Conservation (phyloP, 2,329 filamentous ascomycete species). For the Colletotrichum aenigma region DNA sequence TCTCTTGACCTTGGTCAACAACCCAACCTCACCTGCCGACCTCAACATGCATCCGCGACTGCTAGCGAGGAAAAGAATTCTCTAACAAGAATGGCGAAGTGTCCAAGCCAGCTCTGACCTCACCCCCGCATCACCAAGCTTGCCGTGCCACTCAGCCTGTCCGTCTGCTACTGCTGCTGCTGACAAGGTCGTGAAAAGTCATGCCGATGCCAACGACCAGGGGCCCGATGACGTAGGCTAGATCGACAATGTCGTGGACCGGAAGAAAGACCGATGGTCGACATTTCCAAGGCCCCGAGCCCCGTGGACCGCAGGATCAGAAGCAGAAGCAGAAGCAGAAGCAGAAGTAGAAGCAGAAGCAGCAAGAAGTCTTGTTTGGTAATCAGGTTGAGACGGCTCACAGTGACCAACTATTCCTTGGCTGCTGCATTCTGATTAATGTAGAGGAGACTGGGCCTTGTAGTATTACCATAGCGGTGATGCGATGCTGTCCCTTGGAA, state of each 20-base stretch:
- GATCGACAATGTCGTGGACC: neutral
- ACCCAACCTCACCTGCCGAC: neutral
- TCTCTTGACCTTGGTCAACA: neutral
- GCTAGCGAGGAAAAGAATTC: neutral
- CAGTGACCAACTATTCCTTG: too few species aligned
- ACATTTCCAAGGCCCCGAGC: too few species aligned
- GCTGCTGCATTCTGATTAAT: too few species aligned
- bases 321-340: too few species aligned
- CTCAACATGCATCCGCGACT: neutral
- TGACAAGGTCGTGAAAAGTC: neutral
- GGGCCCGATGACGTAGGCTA: neutral
- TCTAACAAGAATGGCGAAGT: neutral
- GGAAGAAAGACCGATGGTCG: too few species aligned
- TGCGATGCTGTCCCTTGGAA: too few species aligned
- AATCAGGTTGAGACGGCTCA: too few species aligned
- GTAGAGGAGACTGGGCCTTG: too few species aligned
- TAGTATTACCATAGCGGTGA: too few species aligned
- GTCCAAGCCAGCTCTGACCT: neutral
- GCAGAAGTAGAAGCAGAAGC: too few species aligned
- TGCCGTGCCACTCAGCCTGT: neutral
- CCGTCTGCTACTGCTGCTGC: neutral
- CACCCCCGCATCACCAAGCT: neutral
- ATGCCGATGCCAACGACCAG: neutral
- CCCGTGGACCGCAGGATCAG: too few species aligned
- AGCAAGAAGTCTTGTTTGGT: too few species aligned